Evolutionary conservation across 768 basidiomycete genomes (phyloP).

Genomic region (Mrakia blollopis): DNA sequence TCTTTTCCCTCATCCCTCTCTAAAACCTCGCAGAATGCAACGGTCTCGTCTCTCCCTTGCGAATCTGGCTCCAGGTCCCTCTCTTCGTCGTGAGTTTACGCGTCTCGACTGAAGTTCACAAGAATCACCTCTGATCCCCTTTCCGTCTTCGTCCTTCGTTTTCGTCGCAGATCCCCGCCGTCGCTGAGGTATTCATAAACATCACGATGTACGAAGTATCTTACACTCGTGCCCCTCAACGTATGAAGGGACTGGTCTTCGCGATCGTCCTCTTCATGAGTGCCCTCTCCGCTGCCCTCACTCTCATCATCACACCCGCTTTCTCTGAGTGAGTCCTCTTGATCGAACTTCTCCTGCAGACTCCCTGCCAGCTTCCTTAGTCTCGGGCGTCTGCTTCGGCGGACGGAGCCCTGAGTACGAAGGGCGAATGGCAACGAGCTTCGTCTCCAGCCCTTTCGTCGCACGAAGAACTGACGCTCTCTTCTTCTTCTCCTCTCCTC

Average conservation of each 20-base stretch:
- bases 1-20: constrained; percentile 28
- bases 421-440: no score
- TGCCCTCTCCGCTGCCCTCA: constrained; percentile 41
- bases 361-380: no score
- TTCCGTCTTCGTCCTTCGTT: neutral
- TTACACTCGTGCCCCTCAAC: constrained; percentile 38
- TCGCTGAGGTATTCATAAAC: constrained; percentile 42
- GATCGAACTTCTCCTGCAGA: no score
- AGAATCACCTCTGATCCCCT: no score
- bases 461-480: neutral
- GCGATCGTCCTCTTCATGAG: constrained; percentile 39
- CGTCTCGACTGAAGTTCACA: neutral
- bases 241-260: constrained; percentile 41
- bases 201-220: constrained; percentile 43
- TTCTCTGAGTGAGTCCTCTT: neutral
- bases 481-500: neutral
- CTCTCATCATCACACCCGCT: constrained; percentile 36
- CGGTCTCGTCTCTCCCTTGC: constrained; percentile 29
- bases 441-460: neutral
- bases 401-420: no score
- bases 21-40: no score
- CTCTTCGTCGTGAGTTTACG: constrained; percentile 32
- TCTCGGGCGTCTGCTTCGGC: no score
- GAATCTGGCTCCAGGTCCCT: constrained; percentile 42
- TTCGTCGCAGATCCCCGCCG: constrained; percentile 37